Percentiles rank a stretch among this genome's conserved stretches.
phyloP scores from a whole-genome alignment of 192 early-diverging fungal species.

The Tieghemiomyces parasiticus region DNA sequence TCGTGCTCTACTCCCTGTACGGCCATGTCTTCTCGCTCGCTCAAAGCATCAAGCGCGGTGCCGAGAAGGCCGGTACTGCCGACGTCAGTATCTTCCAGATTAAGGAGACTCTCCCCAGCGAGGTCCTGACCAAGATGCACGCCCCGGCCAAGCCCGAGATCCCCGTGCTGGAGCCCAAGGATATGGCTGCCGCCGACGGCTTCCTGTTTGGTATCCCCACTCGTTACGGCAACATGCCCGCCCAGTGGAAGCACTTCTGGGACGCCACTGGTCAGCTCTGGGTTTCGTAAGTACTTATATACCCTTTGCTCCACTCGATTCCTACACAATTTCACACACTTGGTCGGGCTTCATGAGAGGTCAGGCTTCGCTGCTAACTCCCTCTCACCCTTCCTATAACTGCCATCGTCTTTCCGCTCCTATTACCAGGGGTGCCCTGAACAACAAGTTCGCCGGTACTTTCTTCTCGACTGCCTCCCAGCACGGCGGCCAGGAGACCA shows the following conservation, averaged over 20 bases:
- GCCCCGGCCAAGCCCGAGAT: conserved; percentile 27
- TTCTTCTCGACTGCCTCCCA: conserved; percentile 22
- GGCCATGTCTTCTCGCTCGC: conserved; percentile 12
- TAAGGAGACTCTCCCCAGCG: conserved; percentile 38
- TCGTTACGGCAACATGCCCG: conserved; percentile 20
- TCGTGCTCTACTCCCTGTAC: conserved; percentile 17
- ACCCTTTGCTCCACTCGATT: background rate
- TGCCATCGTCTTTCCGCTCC: no score
- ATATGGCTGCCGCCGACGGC: conserved; percentile 32
- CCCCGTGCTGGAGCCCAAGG: conserved; percentile 22
- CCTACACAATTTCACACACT: background rate
- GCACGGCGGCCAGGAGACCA: conserved; percentile 31
- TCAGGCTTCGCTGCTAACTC: no score
- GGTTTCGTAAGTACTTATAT: conserved; percentile 10
- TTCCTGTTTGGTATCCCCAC: conserved; percentile 16
- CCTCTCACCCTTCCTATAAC: background rate
- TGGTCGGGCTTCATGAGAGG: no score
- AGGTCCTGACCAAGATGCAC: conserved; percentile 38
- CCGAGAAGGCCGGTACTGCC: conserved; percentile 11
- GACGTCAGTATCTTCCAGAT: conserved; percentile 31
- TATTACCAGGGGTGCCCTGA: conserved; percentile 16
- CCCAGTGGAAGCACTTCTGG: conserved; percentile 22
- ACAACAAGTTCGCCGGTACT: conserved; percentile 23
- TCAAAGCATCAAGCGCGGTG: conserved; percentile 5
- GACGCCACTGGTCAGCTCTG: conserved; percentile 28